Conservation (phyloP, 768 basidiomycete genomes). For the Gyrodon lividus region DNA sequence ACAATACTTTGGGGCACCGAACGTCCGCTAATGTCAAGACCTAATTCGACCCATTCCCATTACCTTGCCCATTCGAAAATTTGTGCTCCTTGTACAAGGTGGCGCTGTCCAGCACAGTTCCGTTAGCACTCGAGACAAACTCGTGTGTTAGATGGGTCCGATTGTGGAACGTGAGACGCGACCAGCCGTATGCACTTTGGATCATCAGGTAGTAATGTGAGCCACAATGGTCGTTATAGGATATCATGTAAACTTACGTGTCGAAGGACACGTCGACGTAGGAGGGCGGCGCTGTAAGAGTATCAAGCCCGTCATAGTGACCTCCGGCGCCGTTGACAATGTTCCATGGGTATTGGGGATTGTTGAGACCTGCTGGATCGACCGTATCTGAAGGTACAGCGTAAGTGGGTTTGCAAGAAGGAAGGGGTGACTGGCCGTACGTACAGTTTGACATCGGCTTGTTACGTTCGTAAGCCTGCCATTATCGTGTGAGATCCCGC, state of each 20-base stretch:
- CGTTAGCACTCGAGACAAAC: conserved; percentile 31
- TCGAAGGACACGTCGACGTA: conserved; percentile 9
- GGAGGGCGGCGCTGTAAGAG: neutral
- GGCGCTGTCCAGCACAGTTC: conserved; percentile 21
- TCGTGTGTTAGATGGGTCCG: conserved; percentile 30
- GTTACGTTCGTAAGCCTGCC: conserved; percentile 27
- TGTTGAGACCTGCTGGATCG: conserved; percentile 25
- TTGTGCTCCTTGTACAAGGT: conserved; percentile 27
- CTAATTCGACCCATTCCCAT: neutral
- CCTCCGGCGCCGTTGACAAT: conserved; percentile 29
- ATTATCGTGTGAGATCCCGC: neutral
- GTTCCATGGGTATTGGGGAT: conserved; percentile 25
- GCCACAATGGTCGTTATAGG: neutral
- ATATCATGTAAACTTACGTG: conserved; percentile 9
- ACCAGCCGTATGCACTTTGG: conserved; percentile 26
- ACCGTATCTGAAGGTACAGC: conserved; percentile 5
- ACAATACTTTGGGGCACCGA: no score
- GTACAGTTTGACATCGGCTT: conserved; percentile 26
- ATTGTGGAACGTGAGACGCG: conserved; percentile 30
- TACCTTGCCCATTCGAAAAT: neutral
- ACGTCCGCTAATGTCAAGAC: no score
- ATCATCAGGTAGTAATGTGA: neutral
- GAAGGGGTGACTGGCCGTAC: neutral
- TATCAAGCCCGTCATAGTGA: conserved; percentile 28
- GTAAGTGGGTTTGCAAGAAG: neutral